A percentile compares a stretch with the other conserved stretches of the same genome.
Evolutionary conservation across 441 rosid species (phyloP).

Genomic region (Pelargonium fulgidum): DNA sequence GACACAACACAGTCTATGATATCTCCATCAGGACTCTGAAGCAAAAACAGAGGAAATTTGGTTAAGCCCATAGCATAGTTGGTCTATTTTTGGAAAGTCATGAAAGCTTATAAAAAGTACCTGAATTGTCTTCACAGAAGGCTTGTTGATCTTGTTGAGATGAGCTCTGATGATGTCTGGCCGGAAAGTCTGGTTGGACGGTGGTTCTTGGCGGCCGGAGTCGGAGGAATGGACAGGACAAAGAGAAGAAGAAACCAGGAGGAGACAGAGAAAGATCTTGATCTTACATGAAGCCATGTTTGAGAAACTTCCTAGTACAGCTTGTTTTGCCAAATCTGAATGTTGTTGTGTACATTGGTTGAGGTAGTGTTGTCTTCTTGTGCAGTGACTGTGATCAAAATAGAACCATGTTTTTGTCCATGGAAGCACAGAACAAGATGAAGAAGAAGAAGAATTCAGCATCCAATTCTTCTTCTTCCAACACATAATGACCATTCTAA

Average conservation of each 20-base stretch:
- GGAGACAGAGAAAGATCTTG: constrained; percentile 18
- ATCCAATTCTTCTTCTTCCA: constrained; percentile 38
- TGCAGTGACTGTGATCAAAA: constrained; percentile 31
- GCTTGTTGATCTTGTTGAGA: constrained; percentile 51
- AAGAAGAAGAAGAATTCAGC: constrained; percentile 12
- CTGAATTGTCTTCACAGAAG: constrained; percentile 60
- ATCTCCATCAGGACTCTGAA: constrained; percentile 68
- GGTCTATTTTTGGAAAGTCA: neutral
- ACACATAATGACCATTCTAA: constrained; percentile 28
- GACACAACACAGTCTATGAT: constrained; percentile 53
- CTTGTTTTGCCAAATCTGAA: constrained; percentile 24
- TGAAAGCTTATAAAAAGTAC: constrained; percentile 20
- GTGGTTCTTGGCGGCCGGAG: constrained; percentile 24
- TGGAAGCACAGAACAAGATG: constrained; percentile 22
- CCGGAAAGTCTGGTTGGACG: constrained; percentile 47
- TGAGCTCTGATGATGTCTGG: constrained; percentile 37
- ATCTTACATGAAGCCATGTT: constrained; percentile 37
- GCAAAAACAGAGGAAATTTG: neutral
- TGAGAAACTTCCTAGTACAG: constrained; percentile 32
- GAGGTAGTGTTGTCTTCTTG: constrained; percentile 35
- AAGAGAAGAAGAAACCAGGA: constrained; percentile 37
- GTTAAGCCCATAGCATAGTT: constrained; percentile 7
- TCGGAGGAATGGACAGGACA: constrained; percentile 33
- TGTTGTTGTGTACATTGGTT: constrained; percentile 28
- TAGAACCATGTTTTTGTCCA: constrained; percentile 35